Conservation (phyloP, 2,329 filamentous ascomycete species). For the Exophiala lecanii-corni region DNA sequence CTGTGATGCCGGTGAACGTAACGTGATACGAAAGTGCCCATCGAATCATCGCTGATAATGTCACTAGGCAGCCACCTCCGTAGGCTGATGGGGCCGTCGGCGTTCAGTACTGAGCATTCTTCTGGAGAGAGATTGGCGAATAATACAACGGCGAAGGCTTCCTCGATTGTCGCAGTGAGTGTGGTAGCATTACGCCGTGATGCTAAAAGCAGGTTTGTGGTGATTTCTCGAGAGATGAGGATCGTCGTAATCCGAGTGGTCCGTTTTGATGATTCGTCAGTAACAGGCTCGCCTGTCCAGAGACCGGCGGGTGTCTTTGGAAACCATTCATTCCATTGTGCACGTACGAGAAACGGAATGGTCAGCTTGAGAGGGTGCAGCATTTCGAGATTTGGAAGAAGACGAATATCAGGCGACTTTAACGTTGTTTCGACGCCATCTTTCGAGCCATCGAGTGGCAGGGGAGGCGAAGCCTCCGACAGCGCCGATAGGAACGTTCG, state of each 20-base stretch:
- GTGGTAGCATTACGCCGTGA: conserved; percentile 20
- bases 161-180: conserved; percentile 31
- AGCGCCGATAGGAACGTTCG: conserved; percentile 38
- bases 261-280: not conserved
- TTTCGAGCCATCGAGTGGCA: not conserved
- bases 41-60: conserved; percentile 1
- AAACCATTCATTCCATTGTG: conserved; percentile 4
- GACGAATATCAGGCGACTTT: not conserved
- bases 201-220: not conserved
- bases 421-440: not conserved
- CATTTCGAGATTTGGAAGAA: conserved; percentile 13
- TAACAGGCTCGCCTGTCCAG: conserved; percentile 2
- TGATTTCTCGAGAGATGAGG: conserved; percentile 2
- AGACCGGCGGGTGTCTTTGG: not conserved
- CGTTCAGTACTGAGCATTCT: not conserved
- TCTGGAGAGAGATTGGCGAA: not conserved
- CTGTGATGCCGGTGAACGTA: not conserved
- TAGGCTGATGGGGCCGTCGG: conserved; percentile 1
- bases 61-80: conserved; percentile 3
- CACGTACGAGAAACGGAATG: conserved; percentile 31
- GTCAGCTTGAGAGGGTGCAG: conserved; percentile 39
- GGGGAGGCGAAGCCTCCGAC: not conserved
- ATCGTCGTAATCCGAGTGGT: conserved; percentile 1
- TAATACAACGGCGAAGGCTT: conserved; percentile 28
- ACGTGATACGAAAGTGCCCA: not conserved